Percentiles rank a stretch among this genome's conserved stretches.
Conservation (phyloP, 164 flowering plant species). For the Macadamia tetraphylla region DNA sequence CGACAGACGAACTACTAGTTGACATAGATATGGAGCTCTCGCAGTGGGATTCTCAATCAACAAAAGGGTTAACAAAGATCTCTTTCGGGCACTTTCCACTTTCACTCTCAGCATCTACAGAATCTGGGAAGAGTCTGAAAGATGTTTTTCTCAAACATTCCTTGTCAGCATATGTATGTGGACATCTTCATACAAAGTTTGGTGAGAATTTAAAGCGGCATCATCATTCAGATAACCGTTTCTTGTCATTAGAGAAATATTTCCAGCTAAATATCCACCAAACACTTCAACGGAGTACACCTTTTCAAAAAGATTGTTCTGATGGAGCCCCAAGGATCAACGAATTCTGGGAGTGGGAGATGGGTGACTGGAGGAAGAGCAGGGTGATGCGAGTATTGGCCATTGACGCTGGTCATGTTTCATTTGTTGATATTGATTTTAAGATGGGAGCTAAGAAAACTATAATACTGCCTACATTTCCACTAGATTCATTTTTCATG, state of each 20-base stretch:
- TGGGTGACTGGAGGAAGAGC: slow-evolving; percentile 95
- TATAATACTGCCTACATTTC: slow-evolving; percentile 78
- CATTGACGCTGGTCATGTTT: slow-evolving; percentile 71
- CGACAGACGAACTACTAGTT: slow-evolving; percentile 60
- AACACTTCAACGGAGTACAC: slow-evolving; percentile 18
- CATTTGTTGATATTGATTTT: slow-evolving; percentile 66
- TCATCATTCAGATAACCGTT: slow-evolving; percentile 29
- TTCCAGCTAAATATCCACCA: slow-evolving; percentile 57
- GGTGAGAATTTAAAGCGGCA: slow-evolving; percentile 85
- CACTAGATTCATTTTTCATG: slow-evolving; percentile 74
- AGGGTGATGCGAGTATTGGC: slow-evolving; percentile 79
- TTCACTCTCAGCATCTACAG: slow-evolving; percentile 69
- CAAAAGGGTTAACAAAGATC: slow-evolving; percentile 55
- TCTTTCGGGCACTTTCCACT: slow-evolving; percentile 93
- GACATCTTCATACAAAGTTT: slow-evolving; percentile 81
- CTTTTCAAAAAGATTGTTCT: slow-evolving; percentile 34
- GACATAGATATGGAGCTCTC: slow-evolving; percentile 68
- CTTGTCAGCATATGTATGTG: slow-evolving; percentile 81
- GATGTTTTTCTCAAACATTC: slow-evolving; percentile 78
- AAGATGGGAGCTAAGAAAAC: slow-evolving; percentile 44
- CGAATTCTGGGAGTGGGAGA: slow-evolving; percentile 98
- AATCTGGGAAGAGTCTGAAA: slow-evolving; percentile 58
- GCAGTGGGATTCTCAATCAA: slow-evolving; percentile 59
- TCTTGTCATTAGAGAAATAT: slow-evolving; percentile 23
- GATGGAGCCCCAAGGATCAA: slow-evolving; percentile 19